Evolutionary conservation across 768 basidiomycete genomes (phyloP), one percentile per base, ranked within the genome.

Genomic region (Mycena kentingensis): DNA sequence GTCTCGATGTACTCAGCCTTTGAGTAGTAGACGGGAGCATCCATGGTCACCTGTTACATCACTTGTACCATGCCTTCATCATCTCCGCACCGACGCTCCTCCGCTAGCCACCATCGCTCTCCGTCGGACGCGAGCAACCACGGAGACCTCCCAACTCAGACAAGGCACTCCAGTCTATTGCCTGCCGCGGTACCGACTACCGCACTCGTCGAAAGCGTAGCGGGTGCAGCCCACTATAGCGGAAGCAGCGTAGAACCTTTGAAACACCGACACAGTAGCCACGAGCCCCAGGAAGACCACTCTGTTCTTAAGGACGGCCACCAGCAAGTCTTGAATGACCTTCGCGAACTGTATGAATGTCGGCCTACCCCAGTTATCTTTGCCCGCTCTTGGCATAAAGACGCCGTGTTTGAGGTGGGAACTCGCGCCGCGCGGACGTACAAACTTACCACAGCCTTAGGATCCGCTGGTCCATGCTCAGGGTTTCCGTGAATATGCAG

Each of bases 1-100:
- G 91, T 94, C 74, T 94, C 92, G 38, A 94, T 94, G 70, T 86
- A 93, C 69, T 94, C 92, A 26, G 82, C 74, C 58, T 87, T 86
- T 12, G 86, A 82, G 67, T 93, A 93, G 71, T 84, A 87, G 34
- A 92, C 82, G 6, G 85, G 85, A 16, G 81, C 71, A 26, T 90
- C 87, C 87, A 90, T 88, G n/a, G n/a, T n/a, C n/a, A n/a, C n/a
- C n/a, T n/a, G n/a, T n/a, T n/a, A n/a, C n/a, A n/a, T n/a, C n/a
- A n/a, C n/a, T n/a, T n/a, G n/a, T n/a, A 44, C 61, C 3, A 52
- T 52, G 29, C 24, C 60, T 22, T 29, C 50, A 49, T 24, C 51
- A 43, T 43, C 24, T 43, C 41, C 28, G 15, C 27, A 6, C 19
- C 25, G 16, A n/a, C 24, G 18, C 31, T 8, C 31, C 16, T 32